Evolutionary conservation across 495 filamentous ascomycete species (phyloP).

Genomic region (Aspergillus conjunctus): DNA sequence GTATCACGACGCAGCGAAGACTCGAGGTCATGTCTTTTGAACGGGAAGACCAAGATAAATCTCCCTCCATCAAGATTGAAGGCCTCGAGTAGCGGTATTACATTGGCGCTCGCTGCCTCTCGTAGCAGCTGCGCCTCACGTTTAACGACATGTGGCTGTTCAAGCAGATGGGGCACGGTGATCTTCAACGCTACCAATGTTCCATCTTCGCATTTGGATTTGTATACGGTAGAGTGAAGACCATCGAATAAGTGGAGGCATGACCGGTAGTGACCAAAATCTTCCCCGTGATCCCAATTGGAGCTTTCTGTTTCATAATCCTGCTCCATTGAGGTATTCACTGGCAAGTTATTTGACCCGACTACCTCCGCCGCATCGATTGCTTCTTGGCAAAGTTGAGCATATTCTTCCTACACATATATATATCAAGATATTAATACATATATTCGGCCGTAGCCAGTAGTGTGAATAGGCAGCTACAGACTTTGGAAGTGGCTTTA

Average conservation of each 20-base stretch:
- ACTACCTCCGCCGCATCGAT: slow-evolving; percentile 40
- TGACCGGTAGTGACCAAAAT: slow-evolving; percentile 69
- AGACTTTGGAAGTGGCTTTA: slow-evolving; percentile 44
- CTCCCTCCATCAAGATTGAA: slow-evolving; percentile 71
- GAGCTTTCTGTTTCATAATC: slow-evolving; percentile 18
- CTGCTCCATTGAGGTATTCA: slow-evolving; percentile 23
- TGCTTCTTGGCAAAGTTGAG: slow-evolving; percentile 43
- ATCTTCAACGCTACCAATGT: slow-evolving; percentile 79
- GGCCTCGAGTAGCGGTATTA: slow-evolving; percentile 70
- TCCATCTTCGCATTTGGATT: slow-evolving; percentile 43
- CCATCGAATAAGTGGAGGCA: slow-evolving; percentile 74
- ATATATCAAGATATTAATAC: not conserved
- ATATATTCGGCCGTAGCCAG: not conserved
- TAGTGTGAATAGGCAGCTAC: slow-evolving; percentile 5
- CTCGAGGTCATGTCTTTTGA: slow-evolving; percentile 70
- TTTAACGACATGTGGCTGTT: slow-evolving; percentile 76
- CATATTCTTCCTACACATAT: slow-evolving; percentile 49
- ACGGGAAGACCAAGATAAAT: slow-evolving; percentile 82
- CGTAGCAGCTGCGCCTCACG: slow-evolving; percentile 76
- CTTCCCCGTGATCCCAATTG: slow-evolving; percentile 41
- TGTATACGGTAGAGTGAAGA: slow-evolving; percentile 82
- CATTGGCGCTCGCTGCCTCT: slow-evolving; percentile 46
- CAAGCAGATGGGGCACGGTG: slow-evolving; percentile 70
- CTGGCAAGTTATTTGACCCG: slow-evolving; percentile 23
- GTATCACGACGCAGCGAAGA: slow-evolving; percentile 55